Evolutionary conservation across 306 rosid species (phyloP), one percentile per base, ranked within the genome.

Genomic region (Cucurbita argyrosperma): DNA sequence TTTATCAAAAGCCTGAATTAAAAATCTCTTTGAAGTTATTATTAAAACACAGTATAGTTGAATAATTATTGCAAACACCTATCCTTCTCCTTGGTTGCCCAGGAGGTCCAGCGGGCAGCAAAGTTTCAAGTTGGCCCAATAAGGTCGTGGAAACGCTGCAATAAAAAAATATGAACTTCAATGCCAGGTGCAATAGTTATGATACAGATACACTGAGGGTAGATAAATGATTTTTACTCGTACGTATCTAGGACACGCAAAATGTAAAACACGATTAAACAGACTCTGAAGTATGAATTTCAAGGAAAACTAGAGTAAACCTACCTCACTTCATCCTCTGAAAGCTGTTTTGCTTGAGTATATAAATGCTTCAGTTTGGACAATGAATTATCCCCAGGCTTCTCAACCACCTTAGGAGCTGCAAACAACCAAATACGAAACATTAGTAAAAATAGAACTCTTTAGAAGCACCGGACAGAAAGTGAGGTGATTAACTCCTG

Each of bases 351-450:
- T 39, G 99, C 99, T 76, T 80, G 89, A 73, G 87, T 79, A 80
- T 94, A 94, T 75, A 94, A 79, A 21, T 14, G 0, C 84, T 81
- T 94, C 71, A 94, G 83, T 81, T 51, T 91, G 6, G 83, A 46
- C 74, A 94, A 88, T 1, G 99, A 89, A 87, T 4, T 88, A 82
- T 94, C 97, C 58, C 99, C 99, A 51, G 97, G 90, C 87, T 91
- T 94, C 86, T 94, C 99, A 80, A 94, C 99, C 82, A 91, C 74
- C 82, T 91, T 97, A 23, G 99, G 99, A 86, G 91, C 99, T 91
- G 84, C 73, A 80, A 30, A 4, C 66, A 76, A 37, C 46, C 63
- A 78, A 55, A 23, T 15, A 60, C 47, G 50, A 50, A 51, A 30
- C 12, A 72, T 43, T 52, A 11, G 47, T 72, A 63, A 37, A 16